Evolutionary conservation across 2,329 filamentous ascomycete species (phyloP), one percentile per base, ranked within the genome.

Genomic region (Arthrobotrys sphaeroides): DNA sequence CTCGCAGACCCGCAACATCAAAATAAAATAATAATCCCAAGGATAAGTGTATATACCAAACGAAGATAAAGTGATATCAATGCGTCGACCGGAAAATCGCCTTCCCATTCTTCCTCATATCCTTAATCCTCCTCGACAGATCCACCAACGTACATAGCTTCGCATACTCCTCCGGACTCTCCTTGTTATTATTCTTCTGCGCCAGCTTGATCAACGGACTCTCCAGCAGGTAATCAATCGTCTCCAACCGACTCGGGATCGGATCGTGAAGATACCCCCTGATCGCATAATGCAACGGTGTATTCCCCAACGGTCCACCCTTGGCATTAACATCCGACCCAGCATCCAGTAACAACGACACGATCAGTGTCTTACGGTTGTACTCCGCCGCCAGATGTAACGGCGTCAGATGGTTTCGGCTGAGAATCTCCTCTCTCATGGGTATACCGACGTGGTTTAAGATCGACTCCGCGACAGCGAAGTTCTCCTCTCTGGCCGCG

Each of bases 21-120:
- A 53, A 47, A 22, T 47, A 47, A 47, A 47, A 47, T 20, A 16
- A 20, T 3, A 20, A 47, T 10, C 3, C 3, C 12, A 40, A 40
- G 16, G n/a, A 40, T n/a, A 16, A 40, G 16, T 10, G 36, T n/a
- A 16, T n/a, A 38, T 12, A 13, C 7, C 5, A 40, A 12, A 40
- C 12, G 12, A 40, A n/a, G n/a, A n/a, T 12, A 40, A n/a, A n/a
- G 36, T 5, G 13, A 24, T 24, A 24, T 55, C 10, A 62, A 47
- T 75, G 64, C 2, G 64, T 69, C 36, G 53, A 67, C 38, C 72
- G n/a, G 26, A 75, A 75, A 4, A 75, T 75, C 38, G 72, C 72
- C 42, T 75, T 75, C 24, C 72, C 72, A 18, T 75, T 75, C 64
- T 75, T 75, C 42, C 72, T 61, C 72, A 75, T 75, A 53, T 75